phyloP scores from a whole-genome alignment of 192 early-diverging fungal genomes.

The Kickxella alabastrina region DNA sequence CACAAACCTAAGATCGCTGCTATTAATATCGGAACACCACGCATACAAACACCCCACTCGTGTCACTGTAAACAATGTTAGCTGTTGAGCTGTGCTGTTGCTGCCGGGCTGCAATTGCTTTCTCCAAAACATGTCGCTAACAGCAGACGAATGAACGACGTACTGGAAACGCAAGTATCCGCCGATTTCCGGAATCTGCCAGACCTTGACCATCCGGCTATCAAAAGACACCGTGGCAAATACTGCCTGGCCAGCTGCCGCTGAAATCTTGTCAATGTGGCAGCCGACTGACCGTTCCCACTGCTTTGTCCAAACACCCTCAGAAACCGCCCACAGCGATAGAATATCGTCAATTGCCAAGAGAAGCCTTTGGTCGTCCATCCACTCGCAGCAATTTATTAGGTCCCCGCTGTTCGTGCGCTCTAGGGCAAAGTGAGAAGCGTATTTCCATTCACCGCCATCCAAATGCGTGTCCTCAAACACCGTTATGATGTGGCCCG shows the following conservation, averaged over 20 bases:
- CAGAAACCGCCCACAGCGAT: conserved; percentile 12
- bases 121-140: conserved; percentile 33
- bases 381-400: conserved; percentile 20
- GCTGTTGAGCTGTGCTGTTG: too few species aligned
- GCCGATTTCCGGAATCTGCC: conserved; percentile 16
- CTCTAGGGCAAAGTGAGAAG: conserved; percentile 1
- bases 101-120: too few species aligned
- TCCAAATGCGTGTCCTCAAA: conserved; percentile 11
- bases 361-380: conserved; percentile 8
- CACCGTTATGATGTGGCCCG: conserved; percentile 6
- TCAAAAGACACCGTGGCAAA: conserved; percentile 27
- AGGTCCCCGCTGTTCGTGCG: neutral
- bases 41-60: conserved; percentile 5
- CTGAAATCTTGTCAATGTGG: conserved; percentile 10
- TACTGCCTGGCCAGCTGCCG: conserved; percentile 5
- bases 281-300: conserved; percentile 9
- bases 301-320: conserved; percentile 7
- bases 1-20: too few species aligned
- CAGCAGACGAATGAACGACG: conserved; percentile 21
- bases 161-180: conserved; percentile 35
- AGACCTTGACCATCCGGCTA: conserved; percentile 31
- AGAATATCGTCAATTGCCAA: conserved; percentile 8
- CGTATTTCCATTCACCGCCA: conserved; percentile 23
- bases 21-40: too few species aligned
- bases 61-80: conserved; percentile 24